Conservation (phyloP, 768 basidiomycete species). For the Phlegmacium glaucopus region DNA sequence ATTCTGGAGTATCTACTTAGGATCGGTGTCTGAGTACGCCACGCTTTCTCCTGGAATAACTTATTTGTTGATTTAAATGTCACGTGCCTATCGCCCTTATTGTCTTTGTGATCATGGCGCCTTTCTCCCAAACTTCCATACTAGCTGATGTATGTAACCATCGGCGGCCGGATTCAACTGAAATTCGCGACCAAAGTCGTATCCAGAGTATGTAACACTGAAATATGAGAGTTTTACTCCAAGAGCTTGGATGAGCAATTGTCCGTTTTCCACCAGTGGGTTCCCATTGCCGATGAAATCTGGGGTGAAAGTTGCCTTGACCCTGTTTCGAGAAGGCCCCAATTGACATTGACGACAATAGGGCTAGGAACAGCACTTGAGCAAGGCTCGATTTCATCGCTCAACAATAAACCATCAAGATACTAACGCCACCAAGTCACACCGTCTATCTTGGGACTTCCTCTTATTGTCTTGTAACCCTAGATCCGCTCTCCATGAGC, state of each 20-base stretch:
- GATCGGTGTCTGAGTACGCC: background rate
- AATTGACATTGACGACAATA: conserved; percentile 35
- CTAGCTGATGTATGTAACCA: no score
- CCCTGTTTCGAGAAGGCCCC: conserved; percentile 8
- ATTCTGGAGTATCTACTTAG: no score
- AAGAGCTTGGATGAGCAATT: background rate
- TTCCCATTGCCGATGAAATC: background rate
- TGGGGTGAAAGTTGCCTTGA: conserved; percentile 5
- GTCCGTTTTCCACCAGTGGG: no score
- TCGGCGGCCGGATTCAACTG: no score
- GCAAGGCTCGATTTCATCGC: conserved; percentile 18
- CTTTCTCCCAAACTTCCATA: no score
- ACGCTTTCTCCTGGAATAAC: no score
- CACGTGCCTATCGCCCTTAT: no score
- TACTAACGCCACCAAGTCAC: conserved; percentile 26
- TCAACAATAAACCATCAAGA: conserved; percentile 28
- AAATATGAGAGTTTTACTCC: background rate
- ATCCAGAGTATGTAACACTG: background rate
- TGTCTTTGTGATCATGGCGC: no score
- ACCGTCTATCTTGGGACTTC: conserved; percentile 23
- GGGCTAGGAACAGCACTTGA: conserved; percentile 37
- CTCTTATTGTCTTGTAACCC: conserved; percentile 31
- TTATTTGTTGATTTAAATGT: no score
- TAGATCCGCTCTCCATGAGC: conserved; percentile 16
- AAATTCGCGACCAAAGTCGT: no score